Conservation (phyloP, 345 rosid species). For the Stellera chamaejasme region DNA sequence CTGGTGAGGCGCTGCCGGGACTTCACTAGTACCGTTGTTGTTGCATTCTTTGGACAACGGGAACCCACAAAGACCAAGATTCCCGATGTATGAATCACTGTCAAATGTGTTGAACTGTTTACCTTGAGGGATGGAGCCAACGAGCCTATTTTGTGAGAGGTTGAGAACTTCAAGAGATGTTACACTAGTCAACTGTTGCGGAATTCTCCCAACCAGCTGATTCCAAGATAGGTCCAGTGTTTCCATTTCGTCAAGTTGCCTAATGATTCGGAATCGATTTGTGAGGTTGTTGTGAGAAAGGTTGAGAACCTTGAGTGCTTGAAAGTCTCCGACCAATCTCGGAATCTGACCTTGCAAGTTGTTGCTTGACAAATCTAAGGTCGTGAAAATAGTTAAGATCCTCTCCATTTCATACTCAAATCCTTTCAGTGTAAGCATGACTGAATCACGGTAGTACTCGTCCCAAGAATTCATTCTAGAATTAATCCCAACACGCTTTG, state of each 20-base stretch:
- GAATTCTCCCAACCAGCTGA: neutral
- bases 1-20: too few relatives aligned
- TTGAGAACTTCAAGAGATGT: neutral
- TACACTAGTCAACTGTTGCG: neutral
- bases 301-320: neutral
- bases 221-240: conserved; percentile 5
- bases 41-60: too few relatives aligned
- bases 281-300: conserved; percentile 7
- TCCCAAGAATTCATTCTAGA: too few relatives aligned
- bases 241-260: neutral
- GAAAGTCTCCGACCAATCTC: neutral
- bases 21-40: too few relatives aligned
- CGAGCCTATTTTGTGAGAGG: neutral
- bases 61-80: neutral
- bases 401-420: neutral
- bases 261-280: neutral
- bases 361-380: conserved; percentile 16
- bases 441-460: neutral
- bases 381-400: conserved; percentile 17
- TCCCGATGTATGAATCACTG: neutral
- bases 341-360: conserved; percentile 8
- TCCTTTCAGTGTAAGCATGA: conserved; percentile 7
- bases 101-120: conserved; percentile 4
- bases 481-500: too few relatives aligned
- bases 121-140: conserved; percentile 1